Evolutionary conservation across 805 yeast genomes (phyloP).

Genomic region (Wickerhamiella sorbophila): DNA sequence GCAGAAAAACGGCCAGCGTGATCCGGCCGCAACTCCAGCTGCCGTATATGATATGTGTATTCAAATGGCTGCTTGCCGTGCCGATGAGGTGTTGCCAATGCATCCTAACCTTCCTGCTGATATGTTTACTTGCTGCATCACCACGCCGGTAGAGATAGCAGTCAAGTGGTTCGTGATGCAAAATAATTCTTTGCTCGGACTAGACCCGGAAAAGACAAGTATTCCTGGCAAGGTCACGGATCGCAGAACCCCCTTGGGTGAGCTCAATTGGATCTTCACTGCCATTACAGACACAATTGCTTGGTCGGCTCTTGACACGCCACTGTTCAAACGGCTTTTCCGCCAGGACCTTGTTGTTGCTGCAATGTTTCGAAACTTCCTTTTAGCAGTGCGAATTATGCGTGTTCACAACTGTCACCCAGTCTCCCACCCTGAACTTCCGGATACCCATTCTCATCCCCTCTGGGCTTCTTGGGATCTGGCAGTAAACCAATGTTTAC

Average conservation of each 20-base stretch:
- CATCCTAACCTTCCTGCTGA: conserved; percentile 93
- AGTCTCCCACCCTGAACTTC: conserved; percentile 82
- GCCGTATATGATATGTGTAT: conserved; percentile 70
- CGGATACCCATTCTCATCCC: conserved; percentile 69
- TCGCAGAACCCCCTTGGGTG: conserved; percentile 90
- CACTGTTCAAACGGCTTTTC: conserved; percentile 75
- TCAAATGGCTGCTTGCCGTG: conserved; percentile 83
- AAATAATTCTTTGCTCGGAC: conserved; percentile 11
- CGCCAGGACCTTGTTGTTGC: conserved; percentile 96
- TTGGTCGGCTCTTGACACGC: conserved; percentile 82
- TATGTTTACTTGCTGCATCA: conserved; percentile 84
- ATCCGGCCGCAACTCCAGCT: conserved; percentile 44
- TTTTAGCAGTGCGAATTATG: conserved; percentile 87
- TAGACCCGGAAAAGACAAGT: conserved; percentile 33
- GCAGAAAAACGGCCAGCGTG: conserved; percentile 29
- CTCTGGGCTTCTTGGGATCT: conserved; percentile 99
- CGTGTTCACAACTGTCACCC: conserved; percentile 89
- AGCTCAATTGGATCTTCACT: conserved; percentile 92
- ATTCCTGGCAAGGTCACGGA: conserved; percentile 89
- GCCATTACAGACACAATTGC: conserved; percentile 97
- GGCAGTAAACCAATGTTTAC: conserved; percentile 85
- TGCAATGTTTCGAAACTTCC: conserved; percentile 82
- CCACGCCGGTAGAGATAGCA: conserved; percentile 90
- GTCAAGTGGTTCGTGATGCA: conserved; percentile 84
- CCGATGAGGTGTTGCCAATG: conserved; percentile 79